These are phyloP conservation scores for Oryza meridionalis DNA, from an alignment of 176 grass and related monocot genomes.

Conservation along the genomic window DNA sequence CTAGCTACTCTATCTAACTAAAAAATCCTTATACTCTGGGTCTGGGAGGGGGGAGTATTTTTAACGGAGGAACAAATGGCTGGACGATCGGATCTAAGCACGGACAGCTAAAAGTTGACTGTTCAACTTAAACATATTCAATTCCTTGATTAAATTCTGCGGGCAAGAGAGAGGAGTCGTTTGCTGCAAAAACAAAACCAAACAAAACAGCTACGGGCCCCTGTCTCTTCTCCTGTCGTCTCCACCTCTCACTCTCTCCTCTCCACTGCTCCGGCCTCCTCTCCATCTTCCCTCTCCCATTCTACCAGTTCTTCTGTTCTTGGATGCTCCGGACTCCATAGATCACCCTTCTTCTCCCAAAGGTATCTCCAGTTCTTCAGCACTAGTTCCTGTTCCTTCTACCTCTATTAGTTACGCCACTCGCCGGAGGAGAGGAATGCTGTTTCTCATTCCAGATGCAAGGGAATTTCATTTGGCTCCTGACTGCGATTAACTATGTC, in stretches of 20 bases:
- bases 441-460: not conserved
- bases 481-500: not conserved
- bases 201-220: not conserved
- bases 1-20: no score
- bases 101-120: not conserved
- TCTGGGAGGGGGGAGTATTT: no score
- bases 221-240: not conserved
- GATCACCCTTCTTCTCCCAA: not conserved
- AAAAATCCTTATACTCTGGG: no score
- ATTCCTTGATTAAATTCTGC: not conserved
- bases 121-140: not conserved
- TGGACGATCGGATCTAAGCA: not conserved
- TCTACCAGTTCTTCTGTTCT: not conserved
- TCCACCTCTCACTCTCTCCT: not conserved
- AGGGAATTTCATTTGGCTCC: not conserved
- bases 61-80: no score
- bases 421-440: not conserved
- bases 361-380: not conserved
- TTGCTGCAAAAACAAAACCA: not conserved
- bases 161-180: not conserved
- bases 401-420: not conserved
- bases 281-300: no score
- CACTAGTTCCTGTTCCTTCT: not conserved
- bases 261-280: not conserved
- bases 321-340: not conserved